Evolutionary conservation across 2,329 filamentous ascomycete genomes (phyloP), one percentile per base, ranked within the genome.

Genomic region (Nothophaeocryptopus gaeumannii): DNA sequence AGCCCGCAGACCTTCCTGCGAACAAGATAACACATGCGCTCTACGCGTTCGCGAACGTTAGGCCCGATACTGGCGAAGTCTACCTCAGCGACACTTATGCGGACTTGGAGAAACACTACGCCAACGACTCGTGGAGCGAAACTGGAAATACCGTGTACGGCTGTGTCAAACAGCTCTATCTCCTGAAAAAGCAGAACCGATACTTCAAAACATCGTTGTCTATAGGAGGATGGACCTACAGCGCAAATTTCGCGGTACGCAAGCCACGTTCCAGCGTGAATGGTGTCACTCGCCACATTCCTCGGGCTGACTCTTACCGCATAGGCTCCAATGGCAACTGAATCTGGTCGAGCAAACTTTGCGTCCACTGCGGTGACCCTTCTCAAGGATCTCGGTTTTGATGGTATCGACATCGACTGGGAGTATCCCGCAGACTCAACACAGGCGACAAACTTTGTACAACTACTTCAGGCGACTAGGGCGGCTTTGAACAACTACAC

Each of bases 31-130:
- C 91, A 0, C 92, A 97, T 64, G 73, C 96, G 5, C 81, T 96
- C n/a, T 96, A 96, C 63, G 79, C 91, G 10, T 97, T 97, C 71
- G 91, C 89, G 64, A 95, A 96, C 66, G 81, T 96, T 53, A 80
- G 81, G 4, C 78, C 84, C 2, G 87, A 92, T 2, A 83, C 79
- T 20, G 92, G 92, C 41, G 88, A 95, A 70, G 89, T 95, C 9
- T 80, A 78, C 63, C 75, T 88, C 3, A 84, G 80, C 2, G 88
- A 93, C 61, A 72, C 75, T 1, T 90, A 80, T 65, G 78, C 87
- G 16, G 88, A 91, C 53, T 57, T 72, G 1, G 74, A 89, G 44
- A 88, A 86, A 63, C 84, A 83, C 62, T 91, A 88, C 59, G 68
- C 80, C 0, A 73, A 69, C 11, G 88, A 92, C 65, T 85, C 80